A percentile compares a stretch with the other conserved stretches of the same genome.
phyloP scores from a whole-genome alignment of 352 stramenopile genomes.

The Phytophthora agathidicida region DNA sequence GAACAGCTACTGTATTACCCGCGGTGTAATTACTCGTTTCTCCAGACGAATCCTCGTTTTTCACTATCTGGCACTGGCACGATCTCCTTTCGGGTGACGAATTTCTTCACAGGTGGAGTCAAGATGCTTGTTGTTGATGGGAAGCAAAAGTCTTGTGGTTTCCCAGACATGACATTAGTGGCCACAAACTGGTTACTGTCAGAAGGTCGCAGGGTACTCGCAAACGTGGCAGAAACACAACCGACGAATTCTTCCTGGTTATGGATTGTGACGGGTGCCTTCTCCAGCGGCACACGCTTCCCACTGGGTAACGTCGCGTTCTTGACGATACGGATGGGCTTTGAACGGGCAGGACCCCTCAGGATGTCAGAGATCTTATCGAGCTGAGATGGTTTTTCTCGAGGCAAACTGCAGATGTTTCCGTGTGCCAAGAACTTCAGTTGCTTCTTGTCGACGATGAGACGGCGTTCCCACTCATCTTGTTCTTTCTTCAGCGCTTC shows the following conservation, averaged over 20 bases:
- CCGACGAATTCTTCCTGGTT: constrained; percentile 68
- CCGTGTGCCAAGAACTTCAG: constrained; percentile 89
- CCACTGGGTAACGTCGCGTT: constrained; percentile 80
- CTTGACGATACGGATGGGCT: constrained; percentile 78
- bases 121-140: constrained; percentile 58
- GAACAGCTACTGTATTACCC: background rate
- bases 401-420: constrained; percentile 76
- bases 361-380: constrained; percentile 86
- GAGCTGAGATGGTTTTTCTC: constrained; percentile 59
- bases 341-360: constrained; percentile 47
- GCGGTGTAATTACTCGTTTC: constrained; percentile 35
- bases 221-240: constrained; percentile 57
- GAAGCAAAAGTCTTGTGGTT: constrained; percentile 66
- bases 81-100: constrained; percentile 61
- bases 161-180: constrained; percentile 37
- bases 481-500: constrained; percentile 69
- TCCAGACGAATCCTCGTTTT: constrained; percentile 63
- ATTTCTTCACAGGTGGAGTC: constrained; percentile 65
- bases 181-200: constrained; percentile 47
- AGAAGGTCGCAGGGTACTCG: constrained; percentile 44
- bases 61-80: constrained; percentile 32
- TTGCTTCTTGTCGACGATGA: constrained; percentile 90
- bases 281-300: constrained; percentile 66
- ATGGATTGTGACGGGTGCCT: constrained; percentile 72
- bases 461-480: constrained; percentile 70